A percentile compares a stretch with the other conserved stretches of the same genome.
phyloP scores from a whole-genome alignment of 306 rosid genomes.

The Arachis hypogaea region DNA sequence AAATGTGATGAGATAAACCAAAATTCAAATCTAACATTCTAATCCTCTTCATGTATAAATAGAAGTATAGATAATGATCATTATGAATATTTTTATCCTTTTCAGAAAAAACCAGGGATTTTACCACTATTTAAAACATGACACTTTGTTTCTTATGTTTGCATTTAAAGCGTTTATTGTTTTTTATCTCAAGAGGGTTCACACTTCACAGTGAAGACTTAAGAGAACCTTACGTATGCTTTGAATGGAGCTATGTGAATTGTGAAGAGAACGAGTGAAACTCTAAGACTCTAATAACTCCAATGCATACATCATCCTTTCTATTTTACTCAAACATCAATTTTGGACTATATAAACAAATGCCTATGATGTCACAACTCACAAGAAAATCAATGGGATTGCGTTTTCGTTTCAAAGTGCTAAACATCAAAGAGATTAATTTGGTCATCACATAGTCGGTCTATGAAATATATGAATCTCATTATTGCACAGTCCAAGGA shows the following conservation, averaged over 20 bases:
- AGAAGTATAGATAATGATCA: no score
- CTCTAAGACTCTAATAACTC: neutral
- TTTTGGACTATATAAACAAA: neutral
- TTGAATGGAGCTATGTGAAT: neutral
- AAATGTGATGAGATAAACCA: no score
- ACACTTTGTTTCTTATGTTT: neutral
- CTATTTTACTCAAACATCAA: no score
- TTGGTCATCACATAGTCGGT: neutral
- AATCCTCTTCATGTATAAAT: no score
- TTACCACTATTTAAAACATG: no score
- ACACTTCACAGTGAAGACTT: neutral
- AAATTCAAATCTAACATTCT: no score
- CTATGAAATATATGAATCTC: neutral
- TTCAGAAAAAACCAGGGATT: no score
- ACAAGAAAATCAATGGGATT: neutral
- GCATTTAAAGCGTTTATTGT: neutral
- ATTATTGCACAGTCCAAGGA: neutral
- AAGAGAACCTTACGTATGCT: neutral
- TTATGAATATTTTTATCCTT: no score
- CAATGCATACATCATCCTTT: neutral
- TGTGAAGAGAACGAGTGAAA: neutral
- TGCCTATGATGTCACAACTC: neutral
- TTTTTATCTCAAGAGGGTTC: neutral
- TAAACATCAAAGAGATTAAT: neutral
- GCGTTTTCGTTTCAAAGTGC: neutral